phyloP scores from a whole-genome alignment of 2,329 filamentous ascomycete species.

The Penicillium sp. region DNA sequence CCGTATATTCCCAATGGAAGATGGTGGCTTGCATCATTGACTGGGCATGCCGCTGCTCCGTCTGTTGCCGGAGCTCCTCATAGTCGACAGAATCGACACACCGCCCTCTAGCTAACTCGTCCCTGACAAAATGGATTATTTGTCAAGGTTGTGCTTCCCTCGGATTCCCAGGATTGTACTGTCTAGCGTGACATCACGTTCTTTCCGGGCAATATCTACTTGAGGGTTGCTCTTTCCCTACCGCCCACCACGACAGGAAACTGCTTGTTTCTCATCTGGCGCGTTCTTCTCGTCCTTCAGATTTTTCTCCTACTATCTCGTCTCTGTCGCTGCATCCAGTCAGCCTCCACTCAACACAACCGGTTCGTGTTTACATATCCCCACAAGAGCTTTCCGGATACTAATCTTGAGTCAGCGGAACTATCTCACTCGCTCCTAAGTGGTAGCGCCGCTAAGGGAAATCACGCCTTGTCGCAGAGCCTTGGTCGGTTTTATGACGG shows the following conservation, averaged over 20 bases:
- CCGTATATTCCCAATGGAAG: not conserved
- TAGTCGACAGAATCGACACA: not conserved
- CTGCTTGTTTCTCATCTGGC: not conserved
- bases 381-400: not conserved
- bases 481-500: not conserved
- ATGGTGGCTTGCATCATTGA: slow-evolving; percentile 13
- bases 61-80: slow-evolving; percentile 1
- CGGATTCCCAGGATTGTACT: not conserved
- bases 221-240: not conserved
- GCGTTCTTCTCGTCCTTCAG: no score
- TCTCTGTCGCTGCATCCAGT: not conserved
- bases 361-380: not conserved
- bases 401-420: not conserved
- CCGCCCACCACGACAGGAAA: not conserved
- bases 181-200: slow-evolving; percentile 1
- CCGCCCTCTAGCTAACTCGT: not conserved
- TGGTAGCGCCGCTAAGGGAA: no score
- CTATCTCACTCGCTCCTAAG: no score
- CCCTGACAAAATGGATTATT: not conserved
- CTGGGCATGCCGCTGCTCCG: not conserved
- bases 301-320: not conserved
- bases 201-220: not conserved
- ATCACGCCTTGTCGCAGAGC: no score
- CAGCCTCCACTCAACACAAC: not conserved
- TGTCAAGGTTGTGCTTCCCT: not conserved